Percentiles rank a stretch among this genome's conserved stretches.
Evolutionary conservation across 768 basidiomycete species (phyloP).

Genomic region (Candolleomyces eurysporus): DNA sequence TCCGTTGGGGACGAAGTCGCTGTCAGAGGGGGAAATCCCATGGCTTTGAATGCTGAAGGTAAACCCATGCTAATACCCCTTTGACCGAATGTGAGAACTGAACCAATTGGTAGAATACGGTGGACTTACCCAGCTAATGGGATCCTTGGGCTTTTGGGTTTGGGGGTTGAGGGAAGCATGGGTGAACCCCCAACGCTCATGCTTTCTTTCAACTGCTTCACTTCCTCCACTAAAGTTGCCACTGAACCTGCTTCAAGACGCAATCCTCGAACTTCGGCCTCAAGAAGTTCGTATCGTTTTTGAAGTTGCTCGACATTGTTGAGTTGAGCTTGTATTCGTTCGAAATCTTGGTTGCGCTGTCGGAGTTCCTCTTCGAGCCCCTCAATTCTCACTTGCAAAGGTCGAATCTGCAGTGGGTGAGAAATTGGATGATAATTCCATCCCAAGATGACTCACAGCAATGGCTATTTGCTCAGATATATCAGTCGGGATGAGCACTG

Average conservation of each 20-base stretch:
- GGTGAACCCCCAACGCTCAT: neutral
- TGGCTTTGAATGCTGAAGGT: constrained; percentile 9
- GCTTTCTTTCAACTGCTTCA: constrained; percentile 2
- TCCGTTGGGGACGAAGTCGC: constrained; percentile 2
- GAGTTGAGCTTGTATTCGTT: constrained; percentile 31
- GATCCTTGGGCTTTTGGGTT: constrained; percentile 4
- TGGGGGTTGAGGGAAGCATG: constrained; percentile 3
- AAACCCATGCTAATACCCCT: constrained; percentile 1
- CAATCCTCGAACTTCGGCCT: constrained; percentile 28
- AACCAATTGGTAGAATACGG: neutral
- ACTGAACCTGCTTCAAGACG: constrained; percentile 20
- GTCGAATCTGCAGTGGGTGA: constrained; percentile 37
- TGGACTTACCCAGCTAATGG: neutral
- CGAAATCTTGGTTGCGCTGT: constrained; percentile 30
- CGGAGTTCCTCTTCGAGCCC: constrained; percentile 1
- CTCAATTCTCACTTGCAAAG: neutral
- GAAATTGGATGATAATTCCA: neutral
- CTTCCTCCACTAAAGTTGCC: constrained; percentile 13
- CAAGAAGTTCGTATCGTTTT: constrained; percentile 34
- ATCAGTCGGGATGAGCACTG: neutral
- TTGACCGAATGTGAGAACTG: neutral
- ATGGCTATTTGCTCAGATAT: constrained; percentile 30
- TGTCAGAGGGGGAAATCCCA: constrained; percentile 1
- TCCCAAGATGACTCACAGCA: constrained; percentile 29
- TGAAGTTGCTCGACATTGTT: constrained; percentile 30